phyloP scores from a whole-genome alignment of 2,329 filamentous ascomycete genomes.

The Knoxdaviesia capensis region DNA sequence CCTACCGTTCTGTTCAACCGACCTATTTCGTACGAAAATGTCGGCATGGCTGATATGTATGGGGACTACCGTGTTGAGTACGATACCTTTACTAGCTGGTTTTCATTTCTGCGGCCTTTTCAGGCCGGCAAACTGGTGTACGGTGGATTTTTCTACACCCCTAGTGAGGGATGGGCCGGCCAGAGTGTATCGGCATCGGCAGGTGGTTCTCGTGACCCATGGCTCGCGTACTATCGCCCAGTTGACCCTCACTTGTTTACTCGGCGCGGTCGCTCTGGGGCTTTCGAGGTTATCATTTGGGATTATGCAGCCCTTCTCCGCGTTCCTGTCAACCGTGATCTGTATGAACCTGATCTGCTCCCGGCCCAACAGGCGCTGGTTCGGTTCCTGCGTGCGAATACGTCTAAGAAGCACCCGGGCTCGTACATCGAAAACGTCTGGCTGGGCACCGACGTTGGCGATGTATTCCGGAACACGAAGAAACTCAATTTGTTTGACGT shows the following conservation, averaged over 20 bases:
- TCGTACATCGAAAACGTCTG: constrained; percentile 21
- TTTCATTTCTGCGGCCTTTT: constrained; percentile 2
- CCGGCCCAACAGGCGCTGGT: constrained; percentile 25
- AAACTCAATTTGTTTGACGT: constrained; percentile 14
- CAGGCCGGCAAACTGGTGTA: constrained; percentile 1
- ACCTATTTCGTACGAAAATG: not conserved
- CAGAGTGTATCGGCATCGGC: constrained; percentile 5
- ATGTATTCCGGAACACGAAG: too few relatives aligned
- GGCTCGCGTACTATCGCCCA: constrained; percentile 28
- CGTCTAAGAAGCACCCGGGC: constrained; percentile 11
- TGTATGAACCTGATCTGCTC: constrained; percentile 17
- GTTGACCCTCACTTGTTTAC: constrained; percentile 13
- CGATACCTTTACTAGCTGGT: constrained; percentile 13
- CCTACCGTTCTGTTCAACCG: too few relatives aligned
- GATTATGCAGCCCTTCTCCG: constrained; percentile 17
- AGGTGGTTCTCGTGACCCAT: constrained; percentile 20
- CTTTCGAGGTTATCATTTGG: constrained; percentile 33
- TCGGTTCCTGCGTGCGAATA: constrained; percentile 13
- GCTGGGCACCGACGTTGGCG: constrained; percentile 9
- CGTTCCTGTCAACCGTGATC: constrained; percentile 5
- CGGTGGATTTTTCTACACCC: constrained; percentile 28
- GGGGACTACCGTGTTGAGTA: constrained; percentile 9
- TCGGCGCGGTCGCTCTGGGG: constrained; percentile 8
- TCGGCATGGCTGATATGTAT: constrained; percentile 15
- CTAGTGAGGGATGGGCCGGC: constrained; percentile 16